Percentiles rank a stretch among this genome's conserved stretches.
Conservation (phyloP, 176 grass and related monocot species). For the Alloteropsis semialata region DNA sequence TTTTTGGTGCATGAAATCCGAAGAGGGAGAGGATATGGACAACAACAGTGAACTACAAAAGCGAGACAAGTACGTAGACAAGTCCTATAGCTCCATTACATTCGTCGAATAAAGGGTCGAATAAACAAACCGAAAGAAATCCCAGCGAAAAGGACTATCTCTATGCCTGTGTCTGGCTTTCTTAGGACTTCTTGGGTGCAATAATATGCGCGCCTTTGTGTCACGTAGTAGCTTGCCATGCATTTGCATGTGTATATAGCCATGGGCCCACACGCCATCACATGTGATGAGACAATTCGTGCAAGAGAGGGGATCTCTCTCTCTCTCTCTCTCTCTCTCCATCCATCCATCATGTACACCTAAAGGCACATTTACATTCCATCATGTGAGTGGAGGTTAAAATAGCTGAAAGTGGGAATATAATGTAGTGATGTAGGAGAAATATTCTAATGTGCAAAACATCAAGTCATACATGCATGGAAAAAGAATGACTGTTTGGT, state of each 20-base stretch:
- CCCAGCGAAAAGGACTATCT: slow-evolving; percentile 29
- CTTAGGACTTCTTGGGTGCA: slow-evolving; percentile 30
- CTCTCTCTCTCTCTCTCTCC: background rate
- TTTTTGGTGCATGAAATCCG: background rate
- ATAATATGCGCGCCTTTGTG: slow-evolving; percentile 47
- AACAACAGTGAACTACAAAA: slow-evolving; percentile 54
- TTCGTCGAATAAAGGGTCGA: background rate
- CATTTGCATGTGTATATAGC: background rate
- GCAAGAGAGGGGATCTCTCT: slow-evolving; percentile 23
- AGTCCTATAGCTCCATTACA: slow-evolving; percentile 21
- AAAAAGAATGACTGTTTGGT: background rate
- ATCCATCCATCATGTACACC: slow-evolving; percentile 32
- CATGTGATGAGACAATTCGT: slow-evolving; percentile 70
- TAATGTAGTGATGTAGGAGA: background rate
- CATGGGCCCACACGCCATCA: slow-evolving; percentile 33
- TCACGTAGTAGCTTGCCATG: slow-evolving; percentile 47
- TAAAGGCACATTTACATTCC: slow-evolving; percentile 44
- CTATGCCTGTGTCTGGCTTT: slow-evolving; percentile 29
- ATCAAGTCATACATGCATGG: slow-evolving; percentile 12
- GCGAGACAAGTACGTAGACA: slow-evolving; percentile 32
- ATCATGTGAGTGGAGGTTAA: slow-evolving; percentile 33
- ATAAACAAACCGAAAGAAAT: slow-evolving; percentile 26
- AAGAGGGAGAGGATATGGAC: slow-evolving; percentile 18
- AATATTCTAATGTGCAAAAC: slow-evolving; percentile 29
- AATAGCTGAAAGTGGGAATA: background rate